A percentile compares a stretch with the other conserved stretches of the same genome.
phyloP scores from a whole-genome alignment of 2,329 filamentous ascomycete species.

The Fusarium chaquense region DNA sequence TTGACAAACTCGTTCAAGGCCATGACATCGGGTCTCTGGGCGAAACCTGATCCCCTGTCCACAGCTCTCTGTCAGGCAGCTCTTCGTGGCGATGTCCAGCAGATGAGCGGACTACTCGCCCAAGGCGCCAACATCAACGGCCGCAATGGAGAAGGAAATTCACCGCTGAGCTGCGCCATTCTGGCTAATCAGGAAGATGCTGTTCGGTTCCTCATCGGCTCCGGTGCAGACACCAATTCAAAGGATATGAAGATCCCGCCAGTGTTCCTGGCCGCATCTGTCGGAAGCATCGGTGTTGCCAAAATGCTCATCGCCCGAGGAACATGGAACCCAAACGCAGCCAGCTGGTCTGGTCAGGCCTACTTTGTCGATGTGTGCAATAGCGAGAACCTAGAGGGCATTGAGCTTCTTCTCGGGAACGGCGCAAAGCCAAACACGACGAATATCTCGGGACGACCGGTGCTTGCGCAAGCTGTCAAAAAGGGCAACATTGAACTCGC shows the following conservation, averaged over 20 bases:
- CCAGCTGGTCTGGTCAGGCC: slow-evolving; percentile 47
- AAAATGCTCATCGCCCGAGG: slow-evolving; percentile 48
- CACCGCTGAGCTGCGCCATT: slow-evolving; percentile 52
- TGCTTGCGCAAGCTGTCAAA: slow-evolving; percentile 48
- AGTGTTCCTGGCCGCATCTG: slow-evolving; percentile 51
- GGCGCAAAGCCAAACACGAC: slow-evolving; percentile 49
- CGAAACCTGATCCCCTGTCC: slow-evolving; percentile 55
- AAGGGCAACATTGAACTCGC: slow-evolving; percentile 48
- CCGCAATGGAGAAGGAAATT: slow-evolving; percentile 53
- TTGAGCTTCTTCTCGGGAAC: slow-evolving; percentile 48
- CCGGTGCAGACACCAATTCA: slow-evolving; percentile 48
- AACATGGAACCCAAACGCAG: slow-evolving; percentile 48
- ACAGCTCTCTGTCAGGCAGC: slow-evolving; percentile 54
- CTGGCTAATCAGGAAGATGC: slow-evolving; percentile 50
- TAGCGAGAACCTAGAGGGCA: slow-evolving; percentile 44
- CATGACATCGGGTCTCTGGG: slow-evolving; percentile 49
- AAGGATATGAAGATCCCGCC: slow-evolving; percentile 49
- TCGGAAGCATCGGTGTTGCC: slow-evolving; percentile 47
- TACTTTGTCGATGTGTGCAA: slow-evolving; percentile 50
- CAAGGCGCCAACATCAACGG: slow-evolving; percentile 55
- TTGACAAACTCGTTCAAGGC: slow-evolving; percentile 53
- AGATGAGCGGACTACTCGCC: slow-evolving; percentile 50
- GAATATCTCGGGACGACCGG: slow-evolving; percentile 43
- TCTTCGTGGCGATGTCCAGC: slow-evolving; percentile 50
- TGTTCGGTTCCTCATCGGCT: slow-evolving; percentile 50